Evolutionary conservation across 768 basidiomycete species (phyloP).

Genomic region (Galerina marginata): DNA sequence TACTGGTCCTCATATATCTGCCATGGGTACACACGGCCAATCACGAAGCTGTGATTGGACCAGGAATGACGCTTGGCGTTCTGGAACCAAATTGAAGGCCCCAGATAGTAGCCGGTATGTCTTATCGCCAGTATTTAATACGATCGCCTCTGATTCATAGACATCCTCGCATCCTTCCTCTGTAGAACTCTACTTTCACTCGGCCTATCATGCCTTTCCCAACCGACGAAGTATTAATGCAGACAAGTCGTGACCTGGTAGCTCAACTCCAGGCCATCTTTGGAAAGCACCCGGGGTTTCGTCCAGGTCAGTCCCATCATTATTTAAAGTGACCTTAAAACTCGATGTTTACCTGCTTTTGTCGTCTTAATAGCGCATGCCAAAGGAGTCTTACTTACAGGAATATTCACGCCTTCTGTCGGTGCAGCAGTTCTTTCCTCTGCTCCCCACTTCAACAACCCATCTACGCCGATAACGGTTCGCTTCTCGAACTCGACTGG

Average conservation of each 20-base stretch:
- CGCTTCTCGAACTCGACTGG: slow-evolving; percentile 25
- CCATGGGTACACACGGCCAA: no score
- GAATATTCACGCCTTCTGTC: slow-evolving; percentile 18
- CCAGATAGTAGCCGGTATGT: no score
- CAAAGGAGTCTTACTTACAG: slow-evolving; percentile 17
- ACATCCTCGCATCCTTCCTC: no score
- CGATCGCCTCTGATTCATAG: no score
- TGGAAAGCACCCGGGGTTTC: slow-evolving; percentile 21
- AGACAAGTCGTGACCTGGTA: slow-evolving; percentile 18
- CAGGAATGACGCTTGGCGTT: no score
- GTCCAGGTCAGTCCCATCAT: slow-evolving; percentile 7
- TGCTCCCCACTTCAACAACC: slow-evolving; percentile 19
- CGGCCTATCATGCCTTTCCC: slow-evolving; percentile 17
- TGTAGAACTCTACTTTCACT: no score
- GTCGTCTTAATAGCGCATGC: slow-evolving; percentile 15
- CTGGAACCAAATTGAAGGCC: no score
- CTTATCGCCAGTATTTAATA: no score
- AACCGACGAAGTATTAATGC: slow-evolving; percentile 18
- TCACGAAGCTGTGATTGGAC: no score
- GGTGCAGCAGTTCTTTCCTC: slow-evolving; percentile 11
- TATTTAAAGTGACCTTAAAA: background rate
- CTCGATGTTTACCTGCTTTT: background rate
- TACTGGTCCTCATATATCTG: no score
- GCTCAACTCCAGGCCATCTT: slow-evolving; percentile 20
- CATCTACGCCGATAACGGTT: slow-evolving; percentile 18